Evolutionary conservation across 2,329 filamentous ascomycete genomes (phyloP).

Genomic region (Pseudopyricularia cyperi): DNA sequence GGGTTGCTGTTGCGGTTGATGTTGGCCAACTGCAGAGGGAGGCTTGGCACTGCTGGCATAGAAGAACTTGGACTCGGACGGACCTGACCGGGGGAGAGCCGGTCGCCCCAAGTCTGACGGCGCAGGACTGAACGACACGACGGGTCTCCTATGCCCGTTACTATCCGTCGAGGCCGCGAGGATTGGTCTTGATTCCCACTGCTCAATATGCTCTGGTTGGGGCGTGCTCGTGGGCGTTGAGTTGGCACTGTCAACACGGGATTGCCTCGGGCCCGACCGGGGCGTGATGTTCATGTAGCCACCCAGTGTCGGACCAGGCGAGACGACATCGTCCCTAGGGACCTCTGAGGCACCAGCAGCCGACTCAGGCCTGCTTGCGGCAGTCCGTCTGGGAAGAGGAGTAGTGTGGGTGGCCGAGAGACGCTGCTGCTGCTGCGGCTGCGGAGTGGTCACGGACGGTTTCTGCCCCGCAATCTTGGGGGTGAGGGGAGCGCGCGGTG

Average conservation of each 20-base stretch:
- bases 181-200: constrained; percentile 21
- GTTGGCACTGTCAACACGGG: constrained; percentile 53
- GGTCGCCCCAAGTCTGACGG: constrained; percentile 18
- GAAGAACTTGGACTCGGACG: constrained; percentile 64
- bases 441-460: constrained; percentile 5
- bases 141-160: constrained; percentile 4
- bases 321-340: constrained; percentile 33
- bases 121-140: constrained; percentile 25
- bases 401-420: constrained; percentile 21
- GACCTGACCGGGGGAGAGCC: constrained; percentile 10
- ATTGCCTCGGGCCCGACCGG: constrained; percentile 61
- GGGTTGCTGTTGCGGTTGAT: constrained; percentile 12
- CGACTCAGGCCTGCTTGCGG: constrained; percentile 10
- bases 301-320: constrained; percentile 42
- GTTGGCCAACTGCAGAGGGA: constrained; percentile 8
- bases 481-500: constrained; percentile 35
- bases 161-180: background rate
- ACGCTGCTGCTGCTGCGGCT: constrained; percentile 10
- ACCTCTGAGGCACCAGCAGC: constrained; percentile 1
- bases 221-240: constrained; percentile 54
- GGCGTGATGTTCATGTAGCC: constrained; percentile 58
- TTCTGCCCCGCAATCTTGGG: constrained; percentile 34
- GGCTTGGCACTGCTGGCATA: constrained; percentile 63
- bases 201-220: constrained; percentile 28
- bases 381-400: constrained; percentile 23